These are phyloP conservation scores for Alternaria consortialis DNA, from an alignment of 2,329 filamentous ascomycete genomes.

Conservation along the genomic window DNA sequence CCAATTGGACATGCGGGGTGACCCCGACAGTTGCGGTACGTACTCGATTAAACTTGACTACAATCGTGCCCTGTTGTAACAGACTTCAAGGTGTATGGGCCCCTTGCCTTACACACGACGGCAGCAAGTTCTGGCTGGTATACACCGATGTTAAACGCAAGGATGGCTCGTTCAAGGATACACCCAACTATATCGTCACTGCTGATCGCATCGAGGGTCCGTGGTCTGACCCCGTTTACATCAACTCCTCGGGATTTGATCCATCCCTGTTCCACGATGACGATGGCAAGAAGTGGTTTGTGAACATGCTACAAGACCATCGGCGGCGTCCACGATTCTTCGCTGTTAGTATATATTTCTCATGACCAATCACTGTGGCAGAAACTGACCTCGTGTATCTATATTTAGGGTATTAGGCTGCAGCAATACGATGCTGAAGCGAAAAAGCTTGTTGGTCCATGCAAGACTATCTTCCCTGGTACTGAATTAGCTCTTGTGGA, in stretches of 20 bases:
- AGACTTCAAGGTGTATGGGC: conserved; percentile 62
- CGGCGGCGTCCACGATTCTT: conserved; percentile 54
- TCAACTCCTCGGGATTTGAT: conserved; percentile 70
- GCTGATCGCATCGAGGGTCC: conserved; percentile 62
- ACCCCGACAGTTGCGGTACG: conserved; percentile 61
- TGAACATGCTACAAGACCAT: conserved; percentile 51
- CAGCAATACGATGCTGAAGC: conserved; percentile 65
- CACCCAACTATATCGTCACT: conserved; percentile 70
- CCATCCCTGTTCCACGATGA: conserved; percentile 55
- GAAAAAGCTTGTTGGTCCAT: conserved; percentile 64
- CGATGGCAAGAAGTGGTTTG: conserved; percentile 49
- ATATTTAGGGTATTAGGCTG: conserved; percentile 58
- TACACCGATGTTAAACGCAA: conserved; percentile 74
- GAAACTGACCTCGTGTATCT: not conserved
- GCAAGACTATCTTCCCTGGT: conserved; percentile 63
- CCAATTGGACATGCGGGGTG: conserved; percentile 63
- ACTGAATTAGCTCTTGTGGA: conserved; percentile 60
- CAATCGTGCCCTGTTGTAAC: conserved; percentile 3
- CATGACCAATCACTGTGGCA: not conserved
- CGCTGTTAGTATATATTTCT: conserved; percentile 46
- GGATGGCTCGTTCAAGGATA: conserved; percentile 71
- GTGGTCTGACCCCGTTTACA: conserved; percentile 69
- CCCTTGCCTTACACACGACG: conserved; percentile 70
- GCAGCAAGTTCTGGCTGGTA: conserved; percentile 68
- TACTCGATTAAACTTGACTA: not conserved